Evolutionary conservation across 164 flowering plant genomes (phyloP), one percentile per base, ranked within the genome.

Genomic region (Umbilicus rupestris): DNA sequence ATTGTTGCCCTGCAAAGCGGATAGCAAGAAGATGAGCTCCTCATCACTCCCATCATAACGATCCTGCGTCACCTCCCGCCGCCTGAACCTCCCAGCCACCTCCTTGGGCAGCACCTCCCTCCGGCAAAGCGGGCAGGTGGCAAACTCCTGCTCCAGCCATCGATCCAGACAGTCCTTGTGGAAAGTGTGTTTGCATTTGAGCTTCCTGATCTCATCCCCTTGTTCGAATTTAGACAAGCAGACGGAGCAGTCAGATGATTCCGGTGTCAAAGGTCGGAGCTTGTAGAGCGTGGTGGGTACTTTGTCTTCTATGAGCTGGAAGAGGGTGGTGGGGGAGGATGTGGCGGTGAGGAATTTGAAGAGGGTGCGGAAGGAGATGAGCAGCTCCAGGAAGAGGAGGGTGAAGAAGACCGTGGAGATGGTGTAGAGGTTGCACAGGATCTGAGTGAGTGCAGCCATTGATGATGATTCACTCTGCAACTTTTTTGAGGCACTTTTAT

Each of bases 111-210:
- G 45, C 17, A 68, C 70, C 37, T 57, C 64, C 16, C 64, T 31
- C 1, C 70, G 64, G 22, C 70, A 68, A 1, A 68, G 39, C 20
- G 70, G 70, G 29, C 70, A 68, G 16, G 64, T 68, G 41, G 70
- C 65, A 3, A n/a, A 24, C 33, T 24, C 45, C 4, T 63, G 42
- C 39, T 33, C 65, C 15, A 68, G 57, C 70, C 70, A 68, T 7
- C 28, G 31, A 12, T 68, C 70, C 12, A 68, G 24, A 29, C 70
- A 68, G 9, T 68, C 39, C 31, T 58, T 58, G 17, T 68, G 70
- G 14, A 68, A 68, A 5, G 17, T 17, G 19, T 68, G 70, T 5
- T 68, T 44, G 35, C 70, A 68, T 29, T 57, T 39, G 37, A 59
- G 20, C 49, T 58, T 57, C 41, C 70, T 16, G 7, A 68, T 29